Evolutionary conservation across 2,329 filamentous ascomycete species (phyloP), one percentile per base, ranked within the genome.

Genomic region (Microdochium trichocladiopsis): DNA sequence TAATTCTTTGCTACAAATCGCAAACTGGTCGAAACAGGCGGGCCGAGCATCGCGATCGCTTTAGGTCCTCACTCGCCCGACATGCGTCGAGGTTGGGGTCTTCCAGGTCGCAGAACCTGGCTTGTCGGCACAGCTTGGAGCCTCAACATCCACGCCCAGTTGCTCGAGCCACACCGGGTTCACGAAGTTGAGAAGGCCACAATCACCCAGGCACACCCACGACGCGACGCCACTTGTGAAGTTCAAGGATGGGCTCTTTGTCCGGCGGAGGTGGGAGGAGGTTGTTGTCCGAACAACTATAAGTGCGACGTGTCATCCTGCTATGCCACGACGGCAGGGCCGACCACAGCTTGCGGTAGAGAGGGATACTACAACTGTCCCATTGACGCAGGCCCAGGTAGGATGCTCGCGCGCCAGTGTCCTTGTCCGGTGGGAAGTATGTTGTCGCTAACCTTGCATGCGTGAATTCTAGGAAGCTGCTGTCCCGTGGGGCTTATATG

Each of bases 281-380:
- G 71, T 31, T 79, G 76, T 52, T 79, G 76, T 53, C 76, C 77
- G 1, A 61, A 69, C 4, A 62, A 68, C 37, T 82, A 78, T 58
- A 65, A 66, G 3, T 82, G 79, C 61, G 75, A 66, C 2, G 67
- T 65, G 47, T 66, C 72, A 31, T 74, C 72, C 33, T 80, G 77
- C 54, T 72, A 70, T 58, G 72, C 73, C 12, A 75, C 74, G 4
- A 74, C 73, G 0, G 71, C 66, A 36, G 70, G 68, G 12, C 68
- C 73, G 12, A 67, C 69, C 5, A 69, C 72, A 2, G 74, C 61
- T 50, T 66, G 57, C 58, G 68, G 52, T 28, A 48, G 3, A 4
- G 55, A 58, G 3, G 70, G 71, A 5, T 77, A 70, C 52, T 72
- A 70, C 52, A 60, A 61, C 36, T 79, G 76, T 55, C 69, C n/a